These are phyloP conservation scores for Garcia nutans DNA, from an alignment of 345 rosid species.

Conservation along the genomic window DNA sequence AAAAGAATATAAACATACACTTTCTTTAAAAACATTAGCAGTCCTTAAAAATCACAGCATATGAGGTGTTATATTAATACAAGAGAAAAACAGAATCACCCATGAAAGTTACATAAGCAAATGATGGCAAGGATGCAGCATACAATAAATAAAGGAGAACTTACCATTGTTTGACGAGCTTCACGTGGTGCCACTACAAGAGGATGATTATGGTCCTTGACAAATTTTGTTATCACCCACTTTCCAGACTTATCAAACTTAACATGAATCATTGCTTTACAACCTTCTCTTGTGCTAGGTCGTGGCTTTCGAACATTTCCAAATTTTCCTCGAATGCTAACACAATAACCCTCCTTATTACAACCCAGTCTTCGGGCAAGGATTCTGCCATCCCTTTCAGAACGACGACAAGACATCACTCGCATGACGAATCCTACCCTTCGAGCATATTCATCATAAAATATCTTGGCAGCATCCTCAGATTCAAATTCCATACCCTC, in stretches of 20 bases:
- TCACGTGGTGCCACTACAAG: slow-evolving; percentile 68
- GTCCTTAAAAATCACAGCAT: not conserved
- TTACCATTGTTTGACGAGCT: slow-evolving; percentile 81
- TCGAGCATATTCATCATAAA: slow-evolving; percentile 82
- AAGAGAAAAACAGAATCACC: not conserved
- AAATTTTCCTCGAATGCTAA: slow-evolving; percentile 69
- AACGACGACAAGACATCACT: slow-evolving; percentile 90
- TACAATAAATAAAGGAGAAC: slow-evolving; percentile 17
- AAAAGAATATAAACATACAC: not conserved
- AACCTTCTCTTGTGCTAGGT: slow-evolving; percentile 82
- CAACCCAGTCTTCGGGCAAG: slow-evolving; percentile 90
- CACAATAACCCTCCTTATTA: slow-evolving; percentile 87
- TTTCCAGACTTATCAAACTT: slow-evolving; percentile 68
- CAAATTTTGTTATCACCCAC: slow-evolving; percentile 84
- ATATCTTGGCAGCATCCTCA: slow-evolving; percentile 82
- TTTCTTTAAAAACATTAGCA: not conserved
- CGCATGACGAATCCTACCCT: slow-evolving; percentile 86
- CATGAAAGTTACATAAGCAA: not conserved
- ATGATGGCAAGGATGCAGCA: slow-evolving; percentile 1
- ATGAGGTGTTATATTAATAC: too few species aligned
- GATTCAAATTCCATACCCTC: slow-evolving; percentile 89
- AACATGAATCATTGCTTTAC: slow-evolving; percentile 89
- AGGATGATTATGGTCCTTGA: slow-evolving; percentile 86
- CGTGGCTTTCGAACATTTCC: slow-evolving; percentile 72
- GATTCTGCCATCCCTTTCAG: slow-evolving; percentile 86